Evolutionary conservation across 352 stramenopile species (phyloP), one percentile per base, ranked within the genome.

Genomic region (Pythium phragmiticola): DNA sequence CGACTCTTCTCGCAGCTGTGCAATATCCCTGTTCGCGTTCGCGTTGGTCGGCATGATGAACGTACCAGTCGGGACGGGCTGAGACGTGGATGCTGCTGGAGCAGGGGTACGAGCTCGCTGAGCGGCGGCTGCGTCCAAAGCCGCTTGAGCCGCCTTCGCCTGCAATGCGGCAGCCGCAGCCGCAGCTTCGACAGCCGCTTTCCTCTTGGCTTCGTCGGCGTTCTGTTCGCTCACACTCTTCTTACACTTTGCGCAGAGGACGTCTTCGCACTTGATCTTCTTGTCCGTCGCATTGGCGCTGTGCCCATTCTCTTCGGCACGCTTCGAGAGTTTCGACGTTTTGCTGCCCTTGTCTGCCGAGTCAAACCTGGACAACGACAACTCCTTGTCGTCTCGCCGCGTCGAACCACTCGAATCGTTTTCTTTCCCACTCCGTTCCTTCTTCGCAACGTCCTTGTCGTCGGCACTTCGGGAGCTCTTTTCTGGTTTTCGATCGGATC

Each of bases 201-300:
- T 63, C 26, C 46, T n/a, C 17, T 55, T 30, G 14, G 82, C 76
- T 30, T 77, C 65, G n/a, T 70, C n/a, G 51, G 78, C 74, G 26
- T 76, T 42, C 55, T 84, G 76, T 36, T 75, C 76, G 50, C 51
- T 76, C 51, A 87, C 65, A 53, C 76, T 86, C 67, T 79, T 86
- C 55, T 88, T 87, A 58, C 78, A 92, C 26, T 81, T 76, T 65
- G 71, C 68, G 57, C 76, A 89, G 45, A 89, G 68, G 33, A 67
- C 69, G 36, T 70, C 60, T 16, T 57, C 46, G 17, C n/a, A 30
- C 16, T 65, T 47, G 4, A n/a, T 17, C 6, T 47, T 65, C n/a
- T 49, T 52, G 21, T 43, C 45, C n/a, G 23, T 46, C 5, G 13
- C 26, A 55, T 17, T 49, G 43, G 43, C 4, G 6, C 60, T 41